Conservation (phyloP, 371 early-diverging fungal species). For the Vairimorpha apis region DNA sequence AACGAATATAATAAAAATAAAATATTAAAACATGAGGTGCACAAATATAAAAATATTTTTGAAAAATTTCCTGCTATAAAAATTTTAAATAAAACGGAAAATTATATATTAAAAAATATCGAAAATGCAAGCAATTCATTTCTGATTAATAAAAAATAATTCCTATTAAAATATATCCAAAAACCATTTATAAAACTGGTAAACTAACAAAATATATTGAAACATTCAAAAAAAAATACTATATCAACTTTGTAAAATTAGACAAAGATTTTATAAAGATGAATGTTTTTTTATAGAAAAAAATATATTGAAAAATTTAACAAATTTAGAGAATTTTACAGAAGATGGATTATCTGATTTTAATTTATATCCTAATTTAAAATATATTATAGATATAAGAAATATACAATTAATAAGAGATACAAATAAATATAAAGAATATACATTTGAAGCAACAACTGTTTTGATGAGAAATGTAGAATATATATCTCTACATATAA, state of each 20-base stretch:
- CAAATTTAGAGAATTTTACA: neutral
- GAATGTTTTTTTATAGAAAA: neutral
- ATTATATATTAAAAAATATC: neutral
- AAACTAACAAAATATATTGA: neutral
- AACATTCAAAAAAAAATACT: neutral
- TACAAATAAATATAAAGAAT: too few relatives aligned
- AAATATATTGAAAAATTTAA: neutral
- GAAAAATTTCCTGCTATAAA: neutral
- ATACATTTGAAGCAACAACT: neutral
- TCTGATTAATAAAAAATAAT: neutral
- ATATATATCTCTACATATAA: neutral
- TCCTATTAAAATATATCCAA: neutral
- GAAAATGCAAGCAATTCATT: neutral
- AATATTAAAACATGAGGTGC: neutral
- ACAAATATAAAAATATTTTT: neutral
- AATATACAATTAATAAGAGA: neutral
- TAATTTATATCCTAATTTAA: neutral
- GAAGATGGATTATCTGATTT: conserved; percentile 1
- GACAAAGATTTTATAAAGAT: neutral
- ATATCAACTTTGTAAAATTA: neutral
- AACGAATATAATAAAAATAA: conserved; percentile 4
- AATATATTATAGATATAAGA: neutral
- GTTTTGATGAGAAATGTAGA: too few relatives aligned
- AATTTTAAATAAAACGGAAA: neutral
- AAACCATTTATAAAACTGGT: neutral